These are phyloP conservation scores for Aspergillus aculeatinus DNA, from an alignment of 2,329 filamentous ascomycete species.

Conservation along the genomic window DNA sequence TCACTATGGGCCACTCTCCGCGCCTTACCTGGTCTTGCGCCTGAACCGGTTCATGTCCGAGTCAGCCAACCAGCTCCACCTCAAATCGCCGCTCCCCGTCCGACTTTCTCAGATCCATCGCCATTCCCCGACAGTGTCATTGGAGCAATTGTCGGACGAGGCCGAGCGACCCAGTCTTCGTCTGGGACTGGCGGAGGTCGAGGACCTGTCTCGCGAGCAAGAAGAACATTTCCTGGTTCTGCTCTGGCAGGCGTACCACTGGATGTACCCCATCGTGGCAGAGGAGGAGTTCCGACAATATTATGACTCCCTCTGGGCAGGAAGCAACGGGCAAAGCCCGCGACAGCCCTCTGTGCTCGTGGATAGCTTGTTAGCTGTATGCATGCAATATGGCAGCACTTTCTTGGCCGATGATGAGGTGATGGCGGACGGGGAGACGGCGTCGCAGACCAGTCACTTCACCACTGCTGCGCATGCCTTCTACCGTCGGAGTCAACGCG, in stretches of 20 bases:
- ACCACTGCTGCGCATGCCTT: conserved; percentile 48
- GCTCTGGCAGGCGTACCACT: conserved; percentile 52
- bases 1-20: no score
- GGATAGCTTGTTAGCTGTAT: conserved; percentile 54
- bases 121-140: conserved; percentile 9
- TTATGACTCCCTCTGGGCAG: conserved; percentile 45
- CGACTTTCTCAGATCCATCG: no score
- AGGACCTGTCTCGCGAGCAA: conserved; percentile 29
- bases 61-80: no score
- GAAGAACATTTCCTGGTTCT: conserved; percentile 51
- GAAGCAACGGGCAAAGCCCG: conserved; percentile 4
- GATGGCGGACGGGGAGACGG: neutral
- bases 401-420: no score
- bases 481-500: conserved; percentile 49
- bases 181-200: no score
- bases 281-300: conserved; percentile 47
- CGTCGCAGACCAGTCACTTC: conserved; percentile 29
- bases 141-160: conserved; percentile 9
- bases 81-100: no score
- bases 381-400: conserved; percentile 48
- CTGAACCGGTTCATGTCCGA: no score
- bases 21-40: no score
- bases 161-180: conserved; percentile 32
- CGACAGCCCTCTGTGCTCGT: conserved; percentile 51
- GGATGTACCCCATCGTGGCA: conserved; percentile 45